A percentile compares a stretch with the other conserved stretches of the same genome.
Conservation (phyloP, 495 filamentous ascomycete genomes). For the Hyaloscypha variabilis region DNA sequence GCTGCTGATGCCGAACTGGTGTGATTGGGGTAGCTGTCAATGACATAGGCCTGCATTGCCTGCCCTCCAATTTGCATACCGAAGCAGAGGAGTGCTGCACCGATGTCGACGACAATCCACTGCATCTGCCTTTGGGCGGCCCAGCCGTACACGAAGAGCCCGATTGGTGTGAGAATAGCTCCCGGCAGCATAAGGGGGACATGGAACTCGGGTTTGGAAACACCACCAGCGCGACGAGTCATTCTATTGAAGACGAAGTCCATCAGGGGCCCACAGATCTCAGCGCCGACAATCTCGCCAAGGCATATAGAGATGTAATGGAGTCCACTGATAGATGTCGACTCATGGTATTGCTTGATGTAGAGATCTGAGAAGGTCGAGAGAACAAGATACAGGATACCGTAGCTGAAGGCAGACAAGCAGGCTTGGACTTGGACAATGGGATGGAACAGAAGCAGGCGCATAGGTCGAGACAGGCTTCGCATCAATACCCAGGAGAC, state of each 20-base stretch:
- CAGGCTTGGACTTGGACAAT: constrained; percentile 75
- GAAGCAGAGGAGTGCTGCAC: constrained; percentile 72
- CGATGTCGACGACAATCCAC: constrained; percentile 73
- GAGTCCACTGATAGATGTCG: constrained; percentile 66
- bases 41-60: constrained; percentile 45
- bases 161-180: constrained; percentile 49
- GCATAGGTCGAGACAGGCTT: constrained; percentile 73
- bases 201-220: constrained; percentile 71
- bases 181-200: constrained; percentile 83
- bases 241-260: constrained; percentile 73
- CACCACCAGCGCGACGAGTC: constrained; percentile 56
- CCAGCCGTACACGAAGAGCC: constrained; percentile 78
- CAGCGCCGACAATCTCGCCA: constrained; percentile 63
- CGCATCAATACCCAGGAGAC: constrained; percentile 58
- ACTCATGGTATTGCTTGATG: constrained; percentile 68
- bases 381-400: constrained; percentile 62
- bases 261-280: constrained; percentile 65
- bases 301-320: constrained; percentile 69
- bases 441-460: constrained; percentile 74
- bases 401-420: constrained; percentile 52
- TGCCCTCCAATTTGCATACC: constrained; percentile 83
- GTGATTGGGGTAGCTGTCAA: constrained; percentile 23
- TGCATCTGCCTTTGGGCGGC: constrained; percentile 37
- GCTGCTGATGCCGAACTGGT: constrained; percentile 19
- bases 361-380: constrained; percentile 76